Evolutionary conservation across 2,329 filamentous ascomycete genomes (phyloP), one percentile per base, ranked within the genome.

Genomic region (Escovopsis sp.): DNA sequence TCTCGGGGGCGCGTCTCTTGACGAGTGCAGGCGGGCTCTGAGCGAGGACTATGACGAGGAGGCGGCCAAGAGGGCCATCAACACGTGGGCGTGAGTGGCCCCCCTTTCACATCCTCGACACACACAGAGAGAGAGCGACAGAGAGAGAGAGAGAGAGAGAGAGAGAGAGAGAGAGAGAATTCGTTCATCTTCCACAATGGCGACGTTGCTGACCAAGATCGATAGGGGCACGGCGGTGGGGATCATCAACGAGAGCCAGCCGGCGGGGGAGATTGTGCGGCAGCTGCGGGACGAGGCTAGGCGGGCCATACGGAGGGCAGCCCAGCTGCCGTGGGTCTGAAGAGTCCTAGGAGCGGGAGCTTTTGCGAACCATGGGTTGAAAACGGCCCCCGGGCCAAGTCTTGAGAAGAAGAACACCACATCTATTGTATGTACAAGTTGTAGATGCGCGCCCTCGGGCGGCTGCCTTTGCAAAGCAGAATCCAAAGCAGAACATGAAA

Each of bases 221-320:
- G 2, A 12, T 33, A 64, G 61, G 6, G 67, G 67, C 36, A 64
- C 67, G 4, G 67, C 58, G 0, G 61, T 70, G 15, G 67, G 67
- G 3, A 49, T 70, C 26, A 59, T 70, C n/a, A 64, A 54, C n/a
- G 57, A 63, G 26, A 50, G 50, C 4, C 57, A 61, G 15, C 59
- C 64, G 8, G 61, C 66, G 1, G 64, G 56, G 0, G 62, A 67
- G 15, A 67, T 70, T 46, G 65, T 69, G 3, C 54, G 50, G n/a
- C 58, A 68, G 43, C 56, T 62, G 9, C 56, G 63, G 15, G 57
- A 63, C 39, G 59, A 55, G 11, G 60, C 66, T 4, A 60, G 53
- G 44, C 47, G 53, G 41, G 54, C 54, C 33, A 56, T 69, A 28
- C 51, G 48, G 39, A 53, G 53, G 35, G 41, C 63, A 41, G 51